Base-by-base conservation (phyloP, 306 rosid genomes). In the Quercus aquifolioides region DNA sequence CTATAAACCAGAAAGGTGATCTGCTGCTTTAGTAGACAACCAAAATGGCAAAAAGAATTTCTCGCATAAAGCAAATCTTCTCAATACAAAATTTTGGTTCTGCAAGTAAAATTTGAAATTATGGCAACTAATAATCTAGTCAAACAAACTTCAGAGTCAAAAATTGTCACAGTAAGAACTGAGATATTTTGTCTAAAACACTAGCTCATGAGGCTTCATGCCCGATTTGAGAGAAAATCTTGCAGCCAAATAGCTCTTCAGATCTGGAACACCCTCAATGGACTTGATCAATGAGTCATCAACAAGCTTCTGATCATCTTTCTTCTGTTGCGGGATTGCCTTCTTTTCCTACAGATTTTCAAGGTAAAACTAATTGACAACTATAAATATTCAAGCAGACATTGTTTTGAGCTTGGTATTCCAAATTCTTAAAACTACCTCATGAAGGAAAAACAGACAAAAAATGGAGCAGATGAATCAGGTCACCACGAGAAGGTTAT, bases 221-320 rank as follows among this genome's bases (percentile, higher is more conserved):
- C 26, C 55, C 19, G 54, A 69, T 55, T 38, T 69, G 9, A 38
- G 28, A 35, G 54, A 41, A 69, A 69, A 35, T 41, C 73, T 41
- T 10, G 73, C 30, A 38, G 73, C 73, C 51, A 69, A 49, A 69
- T 69, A 69, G 70, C 43, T 64, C 65, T 59, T 20, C 46, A 64
- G 33, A 10, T 64, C 70, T 64, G 41, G 70, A 38, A 64, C 70
- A 13, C 41, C 46, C 20, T 64, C 41, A 17, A 30, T 64, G 41
- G 41, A 6, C 43, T 64, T 64, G 1, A 64, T 64, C 43, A 64
- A 64, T 30, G 46, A n/a, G 70, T 41, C 21, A 64, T 64, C 70
- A 31, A 64, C 46, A 30, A 64, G 70, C 46, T 64, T 30, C 33
- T 30, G 70, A 64, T 28, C 46, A 30, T 31, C 41, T 64, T 64